Evolutionary conservation across 139 green algal genomes (phyloP), one percentile per base, ranked within the genome.

Genomic region (Nannochloris sp.): DNA sequence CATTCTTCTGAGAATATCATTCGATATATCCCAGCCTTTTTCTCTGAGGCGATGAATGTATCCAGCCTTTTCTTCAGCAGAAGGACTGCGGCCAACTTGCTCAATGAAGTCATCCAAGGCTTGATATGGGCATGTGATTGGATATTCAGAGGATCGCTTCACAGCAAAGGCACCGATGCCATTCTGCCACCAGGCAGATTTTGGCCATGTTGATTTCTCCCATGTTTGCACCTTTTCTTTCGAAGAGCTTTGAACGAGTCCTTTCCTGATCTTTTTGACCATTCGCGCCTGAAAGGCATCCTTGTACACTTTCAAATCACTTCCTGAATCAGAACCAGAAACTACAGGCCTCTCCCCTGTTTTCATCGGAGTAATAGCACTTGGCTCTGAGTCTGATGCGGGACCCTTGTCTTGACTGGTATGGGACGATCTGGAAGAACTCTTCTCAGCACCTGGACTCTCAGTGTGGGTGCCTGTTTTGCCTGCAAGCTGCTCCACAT

Each of bases 41-140:
- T 93, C 87, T 53, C 74, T 69, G 56, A 92, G 66, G 34, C 87
- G 75, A 69, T 79, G 64, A 3, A 93, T 62, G 71, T 90, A 95
- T 10, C 63, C 85, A 25, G 66, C 44, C 31, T 57, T 48, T 58
- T 78, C 73, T 43, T 69, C 50, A 24, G 68, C 48, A 10, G n/a
- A 43, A 4, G 63, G 31, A 31, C 55, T 57, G 40, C 51, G 48
- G 14, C 76, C 73, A 55, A 85, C 69, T 40, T 79, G 48, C 2
- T 15, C 60, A 51, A 93, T 76, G 61, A 93, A 90, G 7, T 79
- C 61, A 0, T 75, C 82, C 58, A 94, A 74, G 0, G 76, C 78
- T 0, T 55, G 21, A 18, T 86, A 85, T 18, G 81, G 75, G 8
- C 68, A 57, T 54, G 83, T 74, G 44, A 85, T 62, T 14, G 85